These are phyloP conservation scores for Sporisorium scitamineum DNA, from an alignment of 1,284 basidiomycete species.

Conservation along the genomic window DNA sequence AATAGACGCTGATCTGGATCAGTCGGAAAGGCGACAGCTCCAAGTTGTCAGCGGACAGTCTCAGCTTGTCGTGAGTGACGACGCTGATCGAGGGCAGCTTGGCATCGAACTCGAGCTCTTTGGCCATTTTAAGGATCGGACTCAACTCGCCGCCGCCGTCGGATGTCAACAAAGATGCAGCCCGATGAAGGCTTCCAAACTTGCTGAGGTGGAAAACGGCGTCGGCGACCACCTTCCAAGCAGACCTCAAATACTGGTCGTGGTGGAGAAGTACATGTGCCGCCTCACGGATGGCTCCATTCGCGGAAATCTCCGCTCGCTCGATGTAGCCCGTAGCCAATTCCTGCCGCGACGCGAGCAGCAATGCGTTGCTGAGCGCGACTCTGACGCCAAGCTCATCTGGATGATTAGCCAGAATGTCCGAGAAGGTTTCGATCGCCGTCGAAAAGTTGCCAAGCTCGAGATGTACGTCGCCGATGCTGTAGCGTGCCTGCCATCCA, in stretches of 20 bases:
- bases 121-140: conserved; percentile 39
- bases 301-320: conserved; percentile 81
- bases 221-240: conserved; percentile 90
- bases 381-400: conserved; percentile 78
- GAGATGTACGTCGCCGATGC: conserved; percentile 86
- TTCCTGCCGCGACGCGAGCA: conserved; percentile 80
- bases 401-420: conserved; percentile 75
- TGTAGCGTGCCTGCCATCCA: conserved; percentile 87
- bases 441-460: conserved; percentile 82
- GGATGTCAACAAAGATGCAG: conserved; percentile 2
- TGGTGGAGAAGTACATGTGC: conserved; percentile 74
- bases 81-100: conserved; percentile 56
- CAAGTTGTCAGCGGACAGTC: not conserved
- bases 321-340: conserved; percentile 78
- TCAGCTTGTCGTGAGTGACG: conserved; percentile 33
- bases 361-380: conserved; percentile 79
- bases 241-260: conserved; percentile 69
- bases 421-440: conserved; percentile 79
- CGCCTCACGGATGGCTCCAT: conserved; percentile 75
- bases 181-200: conserved; percentile 27
- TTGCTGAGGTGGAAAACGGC: conserved; percentile 73
- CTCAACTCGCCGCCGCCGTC: conserved; percentile 16
- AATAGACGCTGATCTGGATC: conserved; percentile 43
- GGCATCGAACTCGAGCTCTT: conserved; percentile 50
- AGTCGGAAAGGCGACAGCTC: conserved; percentile 20